Conservation (phyloP, 768 basidiomycete genomes). For the Leccinum longicurvipes region DNA sequence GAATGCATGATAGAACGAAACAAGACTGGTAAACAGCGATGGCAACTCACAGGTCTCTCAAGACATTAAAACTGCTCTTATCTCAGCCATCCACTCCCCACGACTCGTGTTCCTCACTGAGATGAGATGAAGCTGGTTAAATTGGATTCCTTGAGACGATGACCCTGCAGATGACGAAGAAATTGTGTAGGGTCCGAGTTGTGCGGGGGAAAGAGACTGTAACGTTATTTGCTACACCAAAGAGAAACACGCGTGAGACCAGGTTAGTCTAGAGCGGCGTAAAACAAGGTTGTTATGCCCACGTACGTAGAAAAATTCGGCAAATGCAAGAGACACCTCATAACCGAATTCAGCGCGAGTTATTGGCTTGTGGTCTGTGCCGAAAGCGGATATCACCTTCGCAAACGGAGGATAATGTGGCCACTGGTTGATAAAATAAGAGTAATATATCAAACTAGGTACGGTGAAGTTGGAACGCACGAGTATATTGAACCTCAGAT, state of each 20-base stretch:
- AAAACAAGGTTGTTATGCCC: not conserved
- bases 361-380: conserved; percentile 13
- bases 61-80: conserved; percentile 17
- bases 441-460: not conserved
- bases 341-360: conserved; percentile 26
- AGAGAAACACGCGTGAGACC: conserved; percentile 3
- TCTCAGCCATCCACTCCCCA: conserved; percentile 28
- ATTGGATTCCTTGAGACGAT: conserved; percentile 17
- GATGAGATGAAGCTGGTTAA: conserved; percentile 23
- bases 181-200: conserved; percentile 21
- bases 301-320: conserved; percentile 30
- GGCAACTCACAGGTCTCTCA: conserved; percentile 14
- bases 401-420: conserved; percentile 24
- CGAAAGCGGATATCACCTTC: conserved; percentile 24
- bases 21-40: not conserved
- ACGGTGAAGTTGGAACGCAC: conserved; percentile 16
- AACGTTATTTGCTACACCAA: conserved; percentile 19
- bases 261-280: not conserved
- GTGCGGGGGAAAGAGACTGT: conserved; percentile 4
- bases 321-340: conserved; percentile 28
- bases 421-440: conserved; percentile 17
- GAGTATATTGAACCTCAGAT: conserved; percentile 21
- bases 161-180: conserved; percentile 7
- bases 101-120: conserved; percentile 25
- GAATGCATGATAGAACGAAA: not conserved